phyloP scores from a whole-genome alignment of 176 grass and related monocot genomes.

The Carex myosuroides region DNA sequence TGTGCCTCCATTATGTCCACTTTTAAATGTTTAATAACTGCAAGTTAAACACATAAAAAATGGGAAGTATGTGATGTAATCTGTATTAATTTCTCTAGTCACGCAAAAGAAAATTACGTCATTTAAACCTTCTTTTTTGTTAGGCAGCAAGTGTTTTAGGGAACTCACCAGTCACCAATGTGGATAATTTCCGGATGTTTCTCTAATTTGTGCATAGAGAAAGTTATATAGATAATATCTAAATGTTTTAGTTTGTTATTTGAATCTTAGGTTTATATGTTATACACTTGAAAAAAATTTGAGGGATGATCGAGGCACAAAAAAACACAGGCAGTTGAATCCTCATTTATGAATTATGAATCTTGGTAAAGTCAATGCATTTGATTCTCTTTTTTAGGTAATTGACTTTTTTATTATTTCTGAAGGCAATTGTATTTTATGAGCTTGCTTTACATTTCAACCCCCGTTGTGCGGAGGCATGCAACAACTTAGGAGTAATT shows the following conservation, averaged over 20 bases:
- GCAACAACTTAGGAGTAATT: conserved; percentile 98
- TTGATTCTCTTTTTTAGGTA: neutral
- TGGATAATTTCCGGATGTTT: neutral
- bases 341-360: neutral
- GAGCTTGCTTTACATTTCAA: conserved; percentile 99
- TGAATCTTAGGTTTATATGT: neutral
- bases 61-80: neutral
- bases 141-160: neutral
- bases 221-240: neutral
- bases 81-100: neutral
- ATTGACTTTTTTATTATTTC: conserved; percentile 14
- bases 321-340: neutral
- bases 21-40: neutral
- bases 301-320: neutral
- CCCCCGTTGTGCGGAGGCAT: conserved; percentile 91
- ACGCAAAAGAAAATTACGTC: neutral
- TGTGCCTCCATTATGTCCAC: neutral
- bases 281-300: neutral
- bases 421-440: conserved; percentile 97
- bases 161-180: neutral
- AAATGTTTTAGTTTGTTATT: conserved; percentile 3
- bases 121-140: neutral
- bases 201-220: neutral
- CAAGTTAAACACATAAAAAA: neutral
- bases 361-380: neutral